Base-by-base conservation (phyloP, 805 yeast species). In the Candida krabiensis region DNA sequence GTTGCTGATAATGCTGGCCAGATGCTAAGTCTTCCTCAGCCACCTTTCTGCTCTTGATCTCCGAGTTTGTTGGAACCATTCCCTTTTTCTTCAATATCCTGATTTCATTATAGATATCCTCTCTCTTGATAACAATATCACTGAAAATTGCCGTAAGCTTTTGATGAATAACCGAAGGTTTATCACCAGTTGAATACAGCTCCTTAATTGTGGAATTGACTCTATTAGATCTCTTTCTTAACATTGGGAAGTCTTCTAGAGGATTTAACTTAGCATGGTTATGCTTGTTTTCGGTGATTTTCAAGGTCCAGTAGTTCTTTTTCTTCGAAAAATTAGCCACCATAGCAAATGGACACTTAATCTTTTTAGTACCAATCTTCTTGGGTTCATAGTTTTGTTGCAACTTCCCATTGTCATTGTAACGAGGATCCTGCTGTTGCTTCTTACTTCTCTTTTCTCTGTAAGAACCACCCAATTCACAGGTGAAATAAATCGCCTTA, bases 251-350 rank as follows among this genome's bases (percentile, higher is more conserved):
- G 53, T 70, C 73, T 13, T 71, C 64, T 39, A 75, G 61, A 6
- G 81, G 80, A 48, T 74, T 79, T 44, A 75, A 64, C 50, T 73
- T 77, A 16, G 79, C 78, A 53, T 76, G 81, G 52, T 76, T 76
- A 57, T 76, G 81, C 50, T 73, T 77, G 55, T 74, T 74, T 47
- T 78, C 71, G 9, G 77, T 72, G 11, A 76, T 73, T 38, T 70
- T 68, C 33, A 76, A 59, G 15, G 75, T 70, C 81, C 81, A 76
- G 28, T 63, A 66, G 37, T 69, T 67, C 37, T 67, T 70, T 33
- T 69, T 64, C 49, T 75, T 76, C 19, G 75, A 71, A 51, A 57
- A 74, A 49, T 69, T 66, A 19, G 82, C 80, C 28, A 78, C 75
- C 77, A 76, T 74, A n/a, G 78, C 64, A 55, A 74, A 76, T 17